Conservation (phyloP, 2,329 filamentous ascomycete species). For the Lasiodiplodia hormozganensis region DNA sequence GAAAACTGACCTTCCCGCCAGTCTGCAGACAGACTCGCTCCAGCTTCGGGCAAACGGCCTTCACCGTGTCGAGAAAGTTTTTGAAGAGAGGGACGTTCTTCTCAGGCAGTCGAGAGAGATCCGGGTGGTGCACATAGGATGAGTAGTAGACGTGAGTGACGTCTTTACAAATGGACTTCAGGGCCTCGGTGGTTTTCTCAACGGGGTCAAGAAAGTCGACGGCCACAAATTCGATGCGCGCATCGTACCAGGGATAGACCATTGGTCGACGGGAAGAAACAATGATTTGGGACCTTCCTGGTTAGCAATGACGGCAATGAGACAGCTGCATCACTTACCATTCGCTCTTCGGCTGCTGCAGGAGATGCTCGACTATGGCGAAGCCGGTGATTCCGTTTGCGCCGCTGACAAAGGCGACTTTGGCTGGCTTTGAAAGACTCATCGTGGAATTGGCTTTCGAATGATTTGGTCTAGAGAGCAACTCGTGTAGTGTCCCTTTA, state of each 20-base stretch:
- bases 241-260: conserved; percentile 35
- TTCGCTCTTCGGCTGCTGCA: conserved; percentile 33
- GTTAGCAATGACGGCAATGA: too few species aligned
- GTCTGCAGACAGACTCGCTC: conserved; percentile 36
- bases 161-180: conserved; percentile 35
- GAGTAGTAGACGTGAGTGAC: conserved; percentile 46
- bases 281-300: conserved; percentile 37
- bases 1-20: conserved; percentile 18
- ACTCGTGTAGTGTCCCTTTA: too few species aligned
- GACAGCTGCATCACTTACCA: neutral
- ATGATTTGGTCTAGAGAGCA: too few species aligned
- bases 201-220: conserved; percentile 40
- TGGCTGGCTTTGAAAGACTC: conserved; percentile 23
- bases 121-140: conserved; percentile 43
- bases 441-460: too few species aligned
- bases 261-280: conserved; percentile 39
- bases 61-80: conserved; percentile 42
- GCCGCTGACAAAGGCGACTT: conserved; percentile 46
- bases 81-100: conserved; percentile 42
- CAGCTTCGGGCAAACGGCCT: conserved; percentile 35
- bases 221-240: conserved; percentile 43
- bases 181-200: neutral
- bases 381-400: conserved; percentile 46
- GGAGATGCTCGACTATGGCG: conserved; percentile 45
- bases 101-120: conserved; percentile 37